Percentiles rank a stretch among this genome's conserved stretches.
phyloP scores from a whole-genome alignment of 177 flowering plant genomes.

The Telopea speciosissima region DNA sequence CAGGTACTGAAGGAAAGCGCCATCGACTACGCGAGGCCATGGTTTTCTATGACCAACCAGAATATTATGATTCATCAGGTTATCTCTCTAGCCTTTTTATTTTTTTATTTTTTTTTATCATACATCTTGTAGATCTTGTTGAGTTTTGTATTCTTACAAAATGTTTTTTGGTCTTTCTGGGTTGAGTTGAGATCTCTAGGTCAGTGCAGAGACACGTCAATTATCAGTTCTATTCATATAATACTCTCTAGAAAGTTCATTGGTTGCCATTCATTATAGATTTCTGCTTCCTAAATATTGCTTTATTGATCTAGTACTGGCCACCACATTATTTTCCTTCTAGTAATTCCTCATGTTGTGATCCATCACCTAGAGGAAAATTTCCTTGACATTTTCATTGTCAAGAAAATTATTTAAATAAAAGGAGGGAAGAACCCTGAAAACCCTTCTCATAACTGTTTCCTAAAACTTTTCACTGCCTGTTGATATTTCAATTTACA shows the following conservation, averaged over 20 bases:
- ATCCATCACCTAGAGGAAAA: background rate
- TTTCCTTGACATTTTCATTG: background rate
- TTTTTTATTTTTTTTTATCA: background rate
- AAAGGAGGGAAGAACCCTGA: background rate
- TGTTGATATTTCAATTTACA: background rate
- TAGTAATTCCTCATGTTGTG: background rate
- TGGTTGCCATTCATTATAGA: background rate
- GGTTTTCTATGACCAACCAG: conserved; percentile 91
- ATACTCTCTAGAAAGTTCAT: background rate
- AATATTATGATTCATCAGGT: conserved; percentile 92
- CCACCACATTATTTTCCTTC: background rate
- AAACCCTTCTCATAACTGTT: background rate
- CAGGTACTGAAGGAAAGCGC: conserved; percentile 95
- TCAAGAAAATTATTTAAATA: no score
- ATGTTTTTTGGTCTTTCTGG: background rate
- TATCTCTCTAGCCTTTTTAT: conserved; percentile 6
- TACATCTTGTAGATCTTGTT: conserved; percentile 1
- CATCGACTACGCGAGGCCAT: conserved; percentile 87
- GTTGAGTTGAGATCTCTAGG: background rate
- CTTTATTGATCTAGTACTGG: background rate
- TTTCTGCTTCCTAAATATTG: background rate
- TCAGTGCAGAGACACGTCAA: background rate
- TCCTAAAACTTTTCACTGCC: background rate
- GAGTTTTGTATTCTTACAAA: background rate
- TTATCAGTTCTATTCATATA: no score